Conservation (phyloP, 2,329 filamentous ascomycete species). For the Nemania sp. region DNA sequence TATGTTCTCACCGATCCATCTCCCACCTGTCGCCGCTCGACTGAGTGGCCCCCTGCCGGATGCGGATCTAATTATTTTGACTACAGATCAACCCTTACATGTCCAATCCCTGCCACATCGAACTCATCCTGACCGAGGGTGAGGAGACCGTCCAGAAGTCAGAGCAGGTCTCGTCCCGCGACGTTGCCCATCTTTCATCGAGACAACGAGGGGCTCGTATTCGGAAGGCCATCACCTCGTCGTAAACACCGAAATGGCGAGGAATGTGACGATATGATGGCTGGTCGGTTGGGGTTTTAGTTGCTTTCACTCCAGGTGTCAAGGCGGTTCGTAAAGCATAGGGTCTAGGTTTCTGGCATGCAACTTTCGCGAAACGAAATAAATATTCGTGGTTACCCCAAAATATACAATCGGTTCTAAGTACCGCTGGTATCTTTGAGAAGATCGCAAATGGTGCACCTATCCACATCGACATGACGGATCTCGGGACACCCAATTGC, state of each 20-base stretch:
- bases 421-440: constrained; percentile 14
- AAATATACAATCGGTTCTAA: constrained; percentile 38
- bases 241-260: constrained; percentile 49
- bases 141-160: constrained; percentile 96
- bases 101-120: constrained; percentile 99
- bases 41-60: background rate
- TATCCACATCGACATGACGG: constrained; percentile 9
- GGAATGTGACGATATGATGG: constrained; percentile 37
- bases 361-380: constrained; percentile 38
- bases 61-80: constrained; percentile 10
- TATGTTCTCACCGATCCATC: constrained; percentile 59
- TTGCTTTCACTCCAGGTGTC: constrained; percentile 44
- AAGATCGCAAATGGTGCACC: constrained; percentile 8
- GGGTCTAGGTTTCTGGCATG: constrained; percentile 44
- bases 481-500: constrained; percentile 1
- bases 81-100: constrained; percentile 99
- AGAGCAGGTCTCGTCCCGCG: constrained; percentile 65
- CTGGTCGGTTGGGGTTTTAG: constrained; percentile 37
- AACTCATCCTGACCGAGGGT: constrained; percentile 98
- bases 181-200: constrained; percentile 73
- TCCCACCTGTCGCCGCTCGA: background rate
- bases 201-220: constrained; percentile 83
- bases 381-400: constrained; percentile 39
- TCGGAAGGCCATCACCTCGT: constrained; percentile 66
- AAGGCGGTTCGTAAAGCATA: constrained; percentile 44